These are phyloP conservation scores for Mycena haematopus DNA, from an alignment of 768 basidiomycete species.

Conservation along the genomic window DNA sequence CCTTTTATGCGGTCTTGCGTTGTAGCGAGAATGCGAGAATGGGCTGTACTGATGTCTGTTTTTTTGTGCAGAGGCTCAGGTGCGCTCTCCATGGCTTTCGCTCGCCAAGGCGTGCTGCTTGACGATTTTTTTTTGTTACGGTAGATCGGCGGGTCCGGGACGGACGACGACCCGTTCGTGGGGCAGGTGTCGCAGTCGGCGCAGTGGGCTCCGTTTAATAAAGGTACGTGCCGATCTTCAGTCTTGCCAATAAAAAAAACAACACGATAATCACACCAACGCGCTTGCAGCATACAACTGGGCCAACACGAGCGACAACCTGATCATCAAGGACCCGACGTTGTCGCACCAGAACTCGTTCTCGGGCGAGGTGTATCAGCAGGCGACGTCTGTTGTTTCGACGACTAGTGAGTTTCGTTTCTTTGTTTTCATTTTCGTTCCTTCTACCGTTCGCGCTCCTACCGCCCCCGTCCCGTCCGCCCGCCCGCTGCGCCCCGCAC, in stretches of 20 bases:
- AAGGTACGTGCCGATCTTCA: too few relatives aligned
- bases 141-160: conserved; percentile 30
- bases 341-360: conserved; percentile 48
- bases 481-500: too few relatives aligned
- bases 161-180: conserved; percentile 16
- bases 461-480: too few relatives aligned
- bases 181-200: conserved; percentile 58
- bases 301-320: conserved; percentile 42
- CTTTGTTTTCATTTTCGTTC: background rate
- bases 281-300: conserved; percentile 42
- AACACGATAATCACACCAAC: too few relatives aligned
- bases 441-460: conserved; percentile 22
- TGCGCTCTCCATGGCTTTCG: background rate
- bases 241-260: too few relatives aligned
- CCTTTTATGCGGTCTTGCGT: too few relatives aligned
- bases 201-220: conserved; percentile 58
- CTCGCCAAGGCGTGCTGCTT: background rate
- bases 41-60: too few relatives aligned
- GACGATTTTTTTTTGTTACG: too few relatives aligned
- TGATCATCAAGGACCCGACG: conserved; percentile 44
- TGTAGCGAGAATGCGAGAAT: too few relatives aligned
- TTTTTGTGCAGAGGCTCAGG: conserved; percentile 55
- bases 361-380: conserved; percentile 51
- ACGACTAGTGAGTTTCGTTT: conserved; percentile 34
- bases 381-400: conserved; percentile 46